Base-by-base conservation (phyloP, 2,329 filamentous ascomycete genomes). In the Clonostachys sp. region DNA sequence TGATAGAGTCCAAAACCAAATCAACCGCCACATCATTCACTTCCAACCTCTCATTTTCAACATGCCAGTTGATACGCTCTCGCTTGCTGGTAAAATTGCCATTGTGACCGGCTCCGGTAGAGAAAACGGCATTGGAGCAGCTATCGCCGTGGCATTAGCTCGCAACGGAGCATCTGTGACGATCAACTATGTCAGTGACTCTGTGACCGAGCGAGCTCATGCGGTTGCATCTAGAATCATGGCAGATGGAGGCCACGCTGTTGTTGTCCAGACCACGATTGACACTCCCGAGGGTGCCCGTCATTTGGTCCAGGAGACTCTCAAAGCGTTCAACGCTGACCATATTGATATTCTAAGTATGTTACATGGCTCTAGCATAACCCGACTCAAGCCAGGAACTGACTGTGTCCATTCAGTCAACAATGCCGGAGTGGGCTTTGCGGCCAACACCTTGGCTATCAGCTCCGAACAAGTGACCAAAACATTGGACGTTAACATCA, bases 51-150 rank as follows among this genome's bases (percentile, higher is more conserved):
- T 20, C 7, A 43, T 33, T 16, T 13, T 43, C 39, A 39, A 42
- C 38, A 66, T 64, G 60, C 16, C 57, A 14, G 44, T 48, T 6
- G 66, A 71, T 9, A 64, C 58, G 2, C 58, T 74, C 16, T 65
- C 60, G 5, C 64, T 74, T 12, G 48, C 56, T n/a, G 66, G 64
- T 47, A 73, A 74, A 51, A 54, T 65, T 1, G 71, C 71, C 50
- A 68, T 75, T 36, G 57, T 75, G 8, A 75, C 72, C 1, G 72
- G 71, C 24, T 73, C 70, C 10, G 68, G 69, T n/a, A 61, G 63
- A 5, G 67, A 72, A 24, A 72, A 68, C 42, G 68, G 68, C 5
- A 71, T 73, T 12, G 71, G 71, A 5, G 71, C 70, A 5, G 69
- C 58, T 13, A 71, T 71, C n/a, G 71, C 66, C n/a, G 45, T 46